Percentiles rank a stretch among this genome's conserved stretches.
Evolutionary conservation across 2,329 filamentous ascomycete genomes (phyloP).

Genomic region (Scedosporium minutisporum): DNA sequence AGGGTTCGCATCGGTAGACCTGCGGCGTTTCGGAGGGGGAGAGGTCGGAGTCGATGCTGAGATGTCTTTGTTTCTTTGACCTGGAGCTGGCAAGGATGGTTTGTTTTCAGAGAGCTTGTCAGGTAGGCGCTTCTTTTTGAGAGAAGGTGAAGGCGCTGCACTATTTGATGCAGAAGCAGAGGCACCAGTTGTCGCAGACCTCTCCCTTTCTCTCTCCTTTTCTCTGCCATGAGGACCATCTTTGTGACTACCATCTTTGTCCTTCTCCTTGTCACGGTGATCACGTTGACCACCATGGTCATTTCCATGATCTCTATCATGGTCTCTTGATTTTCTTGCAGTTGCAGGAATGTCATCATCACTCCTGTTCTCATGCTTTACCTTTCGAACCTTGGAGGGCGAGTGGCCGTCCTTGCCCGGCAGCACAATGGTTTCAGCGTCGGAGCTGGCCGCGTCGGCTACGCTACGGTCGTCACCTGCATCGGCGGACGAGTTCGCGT

Average conservation of each 20-base stretch:
- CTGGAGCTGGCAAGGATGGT: constrained; percentile 3
- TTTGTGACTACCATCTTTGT: neutral
- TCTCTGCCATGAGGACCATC: neutral
- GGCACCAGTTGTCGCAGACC: constrained; percentile 22
- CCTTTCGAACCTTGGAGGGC: constrained; percentile 52
- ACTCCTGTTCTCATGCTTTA: constrained; percentile 55
- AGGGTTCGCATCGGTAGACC: constrained; percentile 3
- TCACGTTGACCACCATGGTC: too few relatives aligned
- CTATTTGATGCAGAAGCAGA: constrained; percentile 16
- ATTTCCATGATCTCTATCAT: neutral
- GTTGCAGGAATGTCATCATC: constrained; percentile 22
- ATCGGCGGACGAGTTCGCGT: neutral
- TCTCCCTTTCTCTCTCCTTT: constrained; percentile 19
- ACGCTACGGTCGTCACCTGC: constrained; percentile 31
- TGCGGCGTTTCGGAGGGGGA: constrained; percentile 24
- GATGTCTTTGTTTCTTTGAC: neutral
- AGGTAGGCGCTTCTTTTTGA: constrained; percentile 42
- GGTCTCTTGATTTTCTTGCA: neutral
- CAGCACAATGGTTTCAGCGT: constrained; percentile 63
- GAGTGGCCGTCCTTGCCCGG: constrained; percentile 56
- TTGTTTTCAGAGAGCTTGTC: constrained; percentile 4
- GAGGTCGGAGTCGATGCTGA: constrained; percentile 36
- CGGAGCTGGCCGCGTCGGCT: constrained; percentile 51
- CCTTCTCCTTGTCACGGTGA: neutral
- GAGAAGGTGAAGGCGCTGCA: constrained; percentile 10